A percentile compares a stretch with the other conserved stretches of the same genome.
phyloP scores from a whole-genome alignment of 441 rosid genomes.

The Monsonia emarginata region DNA sequence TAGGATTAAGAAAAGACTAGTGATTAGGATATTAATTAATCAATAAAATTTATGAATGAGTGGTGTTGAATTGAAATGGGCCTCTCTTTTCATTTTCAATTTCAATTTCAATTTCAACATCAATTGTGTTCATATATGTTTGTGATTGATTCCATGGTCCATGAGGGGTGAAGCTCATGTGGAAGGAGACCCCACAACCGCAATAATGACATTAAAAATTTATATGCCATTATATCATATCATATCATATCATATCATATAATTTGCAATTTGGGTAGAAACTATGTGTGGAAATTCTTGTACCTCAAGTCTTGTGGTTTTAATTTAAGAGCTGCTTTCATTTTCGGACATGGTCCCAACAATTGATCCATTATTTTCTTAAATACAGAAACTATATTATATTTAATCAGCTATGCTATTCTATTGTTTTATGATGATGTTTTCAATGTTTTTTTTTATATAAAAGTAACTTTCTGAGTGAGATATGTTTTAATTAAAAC shows the following conservation, averaged over 20 bases:
- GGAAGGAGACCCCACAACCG: conserved; percentile 1
- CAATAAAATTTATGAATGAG: neutral
- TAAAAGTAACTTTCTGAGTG: no score
- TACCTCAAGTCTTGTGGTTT: neutral
- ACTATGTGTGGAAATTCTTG: neutral
- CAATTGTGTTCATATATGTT: neutral
- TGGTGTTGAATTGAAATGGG: conserved; percentile 8
- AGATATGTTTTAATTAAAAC: no score
- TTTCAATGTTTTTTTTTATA: no score
- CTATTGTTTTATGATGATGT: no score
- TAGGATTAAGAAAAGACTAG: neutral
- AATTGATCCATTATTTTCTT: no score
- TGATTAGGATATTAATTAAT: neutral
- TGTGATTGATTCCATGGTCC: neutral
- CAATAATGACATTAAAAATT: neutral
- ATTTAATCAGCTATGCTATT: no score
- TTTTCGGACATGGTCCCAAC: neutral
- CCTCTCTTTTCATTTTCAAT: neutral
- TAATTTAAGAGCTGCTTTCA: neutral
- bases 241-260: neutral
- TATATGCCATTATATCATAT: no score
- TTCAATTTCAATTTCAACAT: no score
- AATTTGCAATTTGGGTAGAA: neutral
- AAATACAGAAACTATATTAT: no score
- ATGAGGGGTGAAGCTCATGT: conserved; percentile 12